Evolutionary conservation across 1,139 yeast genomes (phyloP), one percentile per base, ranked within the genome.

Genomic region (Yamadazyma spencermartinsiae): DNA sequence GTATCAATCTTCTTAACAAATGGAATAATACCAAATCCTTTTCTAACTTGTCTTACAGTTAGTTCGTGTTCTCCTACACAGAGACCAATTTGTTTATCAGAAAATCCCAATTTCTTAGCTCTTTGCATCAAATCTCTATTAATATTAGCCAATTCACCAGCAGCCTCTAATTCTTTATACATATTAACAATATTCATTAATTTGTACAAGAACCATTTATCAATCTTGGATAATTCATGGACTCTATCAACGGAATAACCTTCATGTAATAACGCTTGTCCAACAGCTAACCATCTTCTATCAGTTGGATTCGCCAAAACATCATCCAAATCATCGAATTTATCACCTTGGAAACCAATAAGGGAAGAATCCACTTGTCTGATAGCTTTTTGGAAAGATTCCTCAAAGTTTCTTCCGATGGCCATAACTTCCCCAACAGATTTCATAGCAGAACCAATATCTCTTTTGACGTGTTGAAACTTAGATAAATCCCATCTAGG

Each of bases 391-490:
- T 92, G 98, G 76, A 92, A 84, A 12, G 97, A 86, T 68, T 92
- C 98, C 70, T 92, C 98, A 60, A 90, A 92, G 54, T 82, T 92
- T 70, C 98, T 84, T 57, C 98, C 98, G 60, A 92, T 92, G 40
- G 97, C 95, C 98, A 92, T 92, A 44, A 92, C 98, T 68, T 92
- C 98, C 65, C 98, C 98, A 42, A 92, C 98, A 34, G 98, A 90
- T 68, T 92, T 92, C 98, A 92, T 92, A 36, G 97, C 82, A 20
- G 96, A 87, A 33, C 96, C 96, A 60, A 90, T 85, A 52, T 85
- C 89, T 63, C 95, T 81, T 63, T 87, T 84, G 45, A 90, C 98
- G 59, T 88, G 95, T 63, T 87, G 94, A 74, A 92, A 92, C 74
- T 92, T 92, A 48, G 92, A 71, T 64, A 92, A 74, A 73, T 92